Conservation (phyloP, 176 grass and related monocot species). For the Areca catechu region DNA sequence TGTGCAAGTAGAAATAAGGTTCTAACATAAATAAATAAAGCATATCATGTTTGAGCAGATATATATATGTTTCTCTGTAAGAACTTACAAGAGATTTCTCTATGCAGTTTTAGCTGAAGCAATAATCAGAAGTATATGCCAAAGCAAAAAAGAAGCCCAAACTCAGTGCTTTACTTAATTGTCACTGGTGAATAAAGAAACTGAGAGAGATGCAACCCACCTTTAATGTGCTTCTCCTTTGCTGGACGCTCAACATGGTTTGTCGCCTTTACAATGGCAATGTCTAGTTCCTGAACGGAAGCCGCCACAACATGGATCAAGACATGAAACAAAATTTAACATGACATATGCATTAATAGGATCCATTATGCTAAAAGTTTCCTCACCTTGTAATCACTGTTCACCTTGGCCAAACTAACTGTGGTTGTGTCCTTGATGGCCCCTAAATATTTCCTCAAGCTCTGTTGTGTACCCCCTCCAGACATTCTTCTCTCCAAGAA, state of each 20-base stretch:
- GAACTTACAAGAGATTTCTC: too few relatives aligned
- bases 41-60: too few relatives aligned
- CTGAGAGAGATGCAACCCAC: conserved; percentile 20
- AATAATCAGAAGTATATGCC: too few relatives aligned
- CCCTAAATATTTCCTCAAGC: conserved; percentile 85
- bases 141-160: too few relatives aligned
- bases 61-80: too few relatives aligned
- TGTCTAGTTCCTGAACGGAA: conserved; percentile 61
- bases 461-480: conserved; percentile 57
- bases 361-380: background rate
- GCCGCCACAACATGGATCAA: conserved; percentile 6
- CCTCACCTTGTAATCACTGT: conserved; percentile 91
- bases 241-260: conserved; percentile 68
- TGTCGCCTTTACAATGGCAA: conserved; percentile 90
- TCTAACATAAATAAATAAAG: too few relatives aligned
- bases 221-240: conserved; percentile 88
- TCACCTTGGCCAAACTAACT: conserved; percentile 85
- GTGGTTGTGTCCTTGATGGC: conserved; percentile 93
- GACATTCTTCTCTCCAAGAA: conserved; percentile 48
- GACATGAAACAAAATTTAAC: conserved; percentile 16
- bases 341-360: background rate
- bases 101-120: too few relatives aligned
- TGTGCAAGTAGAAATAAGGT: too few relatives aligned
- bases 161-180: too few relatives aligned
- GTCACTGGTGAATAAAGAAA: too few relatives aligned